Base-by-base conservation (phyloP, 2,329 filamentous ascomycete genomes). In the Metarhizium album region DNA sequence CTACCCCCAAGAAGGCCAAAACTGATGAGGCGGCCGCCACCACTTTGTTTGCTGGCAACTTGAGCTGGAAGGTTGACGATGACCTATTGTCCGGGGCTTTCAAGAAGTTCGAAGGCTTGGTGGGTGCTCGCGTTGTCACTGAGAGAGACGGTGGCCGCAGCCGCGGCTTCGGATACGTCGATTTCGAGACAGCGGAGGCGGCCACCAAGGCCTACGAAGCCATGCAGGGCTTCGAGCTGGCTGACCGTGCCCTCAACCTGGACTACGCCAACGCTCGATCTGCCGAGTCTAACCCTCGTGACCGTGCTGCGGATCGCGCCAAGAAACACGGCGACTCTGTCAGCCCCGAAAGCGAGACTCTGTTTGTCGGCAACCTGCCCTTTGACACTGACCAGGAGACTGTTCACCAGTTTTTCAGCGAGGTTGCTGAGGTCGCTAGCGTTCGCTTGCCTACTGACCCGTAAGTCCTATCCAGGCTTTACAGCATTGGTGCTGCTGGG, bases 91-190 rank as follows among this genome's bases (percentile, higher is more conserved):
- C 79, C 58, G 79, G 84, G 61, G 86, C 91, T 67, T 95, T 96
- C 73, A 80, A 90, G 74, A 72, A 79, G 55, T 91, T 84, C 62
- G 84, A 84, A 56, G 85, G 85, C 63, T 76, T 94, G 51, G 72
- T 74, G 58, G 79, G 81, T 61, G 85, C 83, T 57, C 85, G 88
- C 60, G 83, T 95, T 64, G 87, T 95, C 67, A 90, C 83, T 60
- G 88, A 95, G 73, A 84, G 84, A 67, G 81, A 84, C 51, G 79
- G 76, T 63, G 87, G 87, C 62, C 85, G 88, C 64, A 91, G 90
- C 70, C 90, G 90, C 73, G 90, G 88, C 58, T 95, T 94, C 69
- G 90, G 90, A 54, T 96, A 95, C 67, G 87, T 95, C 61, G 90
- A 95, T 74, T 95, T 90, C 70, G 74, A 76, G 64, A 80, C 75